Evolutionary conservation across 768 basidiomycete species (phyloP).

Genomic region (Lactifluus echinatus): DNA sequence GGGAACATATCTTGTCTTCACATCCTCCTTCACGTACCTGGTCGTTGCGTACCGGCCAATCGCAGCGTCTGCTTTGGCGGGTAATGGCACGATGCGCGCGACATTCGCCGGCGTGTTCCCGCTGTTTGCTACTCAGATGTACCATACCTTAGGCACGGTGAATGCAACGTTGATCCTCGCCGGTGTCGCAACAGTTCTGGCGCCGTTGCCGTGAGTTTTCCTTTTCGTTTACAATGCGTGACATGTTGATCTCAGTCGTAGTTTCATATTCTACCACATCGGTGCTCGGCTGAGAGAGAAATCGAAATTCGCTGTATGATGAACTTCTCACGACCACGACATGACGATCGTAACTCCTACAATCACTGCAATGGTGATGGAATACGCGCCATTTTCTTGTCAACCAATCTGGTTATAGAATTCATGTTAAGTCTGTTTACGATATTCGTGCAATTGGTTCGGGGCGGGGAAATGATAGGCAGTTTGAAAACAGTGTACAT

Average conservation of each 20-base stretch:
- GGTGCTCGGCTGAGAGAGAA: background rate
- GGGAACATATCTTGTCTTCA: conserved; percentile 55
- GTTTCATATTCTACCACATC: conserved; percentile 2
- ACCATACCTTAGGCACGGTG: conserved; percentile 28
- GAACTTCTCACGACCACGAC: background rate
- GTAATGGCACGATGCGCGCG: conserved; percentile 44
- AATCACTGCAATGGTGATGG: background rate
- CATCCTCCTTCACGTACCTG: conserved; percentile 53
- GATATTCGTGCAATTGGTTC: background rate
- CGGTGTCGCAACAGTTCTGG: conserved; percentile 31
- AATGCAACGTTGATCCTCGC: conserved; percentile 33
- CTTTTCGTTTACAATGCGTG: too few relatives aligned
- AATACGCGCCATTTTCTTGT: too few relatives aligned
- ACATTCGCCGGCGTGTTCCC: conserved; percentile 34
- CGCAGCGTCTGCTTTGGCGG: conserved; percentile 55
- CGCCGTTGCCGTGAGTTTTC: conserved; percentile 41
- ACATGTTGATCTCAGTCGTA: background rate
- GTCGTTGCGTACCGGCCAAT: conserved; percentile 44
- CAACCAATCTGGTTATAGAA: too few relatives aligned
- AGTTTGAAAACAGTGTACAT: too few relatives aligned
- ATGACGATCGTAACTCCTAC: background rate
- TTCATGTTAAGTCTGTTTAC: background rate
- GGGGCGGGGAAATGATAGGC: too few relatives aligned
- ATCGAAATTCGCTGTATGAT: conserved; percentile 1
- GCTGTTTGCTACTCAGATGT: conserved; percentile 33